Conservation (phyloP, 78 protist species). For the Tieghemostelium lacteum region DNA sequence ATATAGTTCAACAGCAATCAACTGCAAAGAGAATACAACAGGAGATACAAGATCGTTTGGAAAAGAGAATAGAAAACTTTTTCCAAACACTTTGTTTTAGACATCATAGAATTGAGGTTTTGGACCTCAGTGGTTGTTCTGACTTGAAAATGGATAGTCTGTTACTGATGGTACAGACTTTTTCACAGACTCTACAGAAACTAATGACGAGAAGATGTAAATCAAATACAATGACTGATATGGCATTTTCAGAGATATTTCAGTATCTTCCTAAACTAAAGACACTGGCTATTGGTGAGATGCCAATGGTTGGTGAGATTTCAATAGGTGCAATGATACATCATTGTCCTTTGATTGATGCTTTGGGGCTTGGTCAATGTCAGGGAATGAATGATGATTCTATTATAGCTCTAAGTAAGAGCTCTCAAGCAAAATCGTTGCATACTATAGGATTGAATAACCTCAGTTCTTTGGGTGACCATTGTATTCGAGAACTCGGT, state of each 20-base stretch:
- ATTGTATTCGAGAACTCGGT: constrained; percentile 7
- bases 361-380: constrained; percentile 44
- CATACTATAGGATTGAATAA: constrained; percentile 39
- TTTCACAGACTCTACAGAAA: constrained; percentile 30
- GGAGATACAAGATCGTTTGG: constrained; percentile 39
- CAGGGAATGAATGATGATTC: constrained; percentile 16
- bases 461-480: constrained; percentile 25
- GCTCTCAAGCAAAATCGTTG: background rate
- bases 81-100: constrained; percentile 1
- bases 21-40: constrained; percentile 8
- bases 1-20: too few relatives aligned
- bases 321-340: background rate
- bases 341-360: constrained; percentile 1
- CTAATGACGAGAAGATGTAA: constrained; percentile 45
- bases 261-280: constrained; percentile 3
- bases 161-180: constrained; percentile 1
- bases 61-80: constrained; percentile 8
- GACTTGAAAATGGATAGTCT: constrained; percentile 33
- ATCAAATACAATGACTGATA: constrained; percentile 30
- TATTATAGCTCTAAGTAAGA: background rate
- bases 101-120: constrained; percentile 31
- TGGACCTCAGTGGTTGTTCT: constrained; percentile 64
- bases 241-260: constrained; percentile 8
- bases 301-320: constrained; percentile 44
- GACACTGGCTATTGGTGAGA: constrained; percentile 40